Percentiles rank a stretch among this genome's conserved stretches.
Conservation (phyloP, 1,139 yeast species). For the Saccharomycopsis hybrid region DNA sequence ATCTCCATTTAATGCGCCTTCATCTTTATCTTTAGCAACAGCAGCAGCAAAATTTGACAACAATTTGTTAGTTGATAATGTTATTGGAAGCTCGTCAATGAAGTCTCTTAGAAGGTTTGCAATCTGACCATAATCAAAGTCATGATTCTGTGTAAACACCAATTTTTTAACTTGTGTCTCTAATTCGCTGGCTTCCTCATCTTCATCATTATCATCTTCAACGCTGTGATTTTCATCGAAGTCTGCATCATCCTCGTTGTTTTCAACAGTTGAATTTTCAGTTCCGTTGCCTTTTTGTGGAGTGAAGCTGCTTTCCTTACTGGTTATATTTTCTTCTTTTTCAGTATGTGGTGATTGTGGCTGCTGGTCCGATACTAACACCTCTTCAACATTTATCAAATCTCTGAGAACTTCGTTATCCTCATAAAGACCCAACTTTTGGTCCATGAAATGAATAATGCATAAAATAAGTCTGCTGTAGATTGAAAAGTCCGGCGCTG, state of each 20-base stretch:
- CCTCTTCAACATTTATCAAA: constrained; percentile 1
- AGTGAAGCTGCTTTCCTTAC: too few species aligned
- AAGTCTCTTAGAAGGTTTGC: constrained; percentile 3
- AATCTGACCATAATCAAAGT: constrained; percentile 14
- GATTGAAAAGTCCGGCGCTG: too few species aligned
- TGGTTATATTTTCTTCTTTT: not conserved
- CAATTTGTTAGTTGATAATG: constrained; percentile 4
- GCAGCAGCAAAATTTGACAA: not conserved
- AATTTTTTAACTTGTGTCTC: not conserved
- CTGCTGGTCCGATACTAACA: too few species aligned
- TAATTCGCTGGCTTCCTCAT: too few species aligned
- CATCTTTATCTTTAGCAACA: not conserved
- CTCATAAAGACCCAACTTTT: constrained; percentile 8
- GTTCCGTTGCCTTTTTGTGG: too few species aligned
- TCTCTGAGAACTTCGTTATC: not conserved
- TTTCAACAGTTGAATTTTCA: too few species aligned
- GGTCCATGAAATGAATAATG: constrained; percentile 15
- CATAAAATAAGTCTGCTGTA: constrained; percentile 13
- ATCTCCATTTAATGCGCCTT: too few species aligned
- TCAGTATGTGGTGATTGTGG: not conserved
- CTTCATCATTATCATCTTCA: not conserved
- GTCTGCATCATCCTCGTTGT: too few species aligned
- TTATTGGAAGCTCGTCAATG: constrained; percentile 14
- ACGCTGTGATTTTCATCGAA: too few species aligned
- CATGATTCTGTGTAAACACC: constrained; percentile 1